These are phyloP conservation scores for Tuber microsphaerosporum DNA, from an alignment of 495 filamentous ascomycete species.

Conservation along the genomic window DNA sequence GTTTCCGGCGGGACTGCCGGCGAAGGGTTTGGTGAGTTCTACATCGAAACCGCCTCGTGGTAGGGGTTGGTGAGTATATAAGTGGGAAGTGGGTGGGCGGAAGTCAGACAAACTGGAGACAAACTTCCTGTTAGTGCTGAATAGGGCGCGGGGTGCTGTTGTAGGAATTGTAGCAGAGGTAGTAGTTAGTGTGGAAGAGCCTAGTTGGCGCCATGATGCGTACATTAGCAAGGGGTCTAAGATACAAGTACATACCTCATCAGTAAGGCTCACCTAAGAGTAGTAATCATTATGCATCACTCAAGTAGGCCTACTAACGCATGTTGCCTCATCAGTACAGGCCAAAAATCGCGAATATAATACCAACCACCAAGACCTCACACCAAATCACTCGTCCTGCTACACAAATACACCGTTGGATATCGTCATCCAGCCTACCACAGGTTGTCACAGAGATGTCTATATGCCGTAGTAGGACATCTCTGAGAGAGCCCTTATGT, in stretches of 20 bases:
- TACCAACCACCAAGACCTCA: too few species aligned
- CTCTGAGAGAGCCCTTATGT: too few species aligned
- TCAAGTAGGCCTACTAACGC: constrained; percentile 13
- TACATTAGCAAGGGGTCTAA: neutral
- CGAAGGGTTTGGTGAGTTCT: constrained; percentile 48
- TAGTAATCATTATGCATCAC: constrained; percentile 11
- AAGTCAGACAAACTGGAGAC: constrained; percentile 15
- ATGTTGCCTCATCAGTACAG: constrained; percentile 7
- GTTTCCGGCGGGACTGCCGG: constrained; percentile 65
- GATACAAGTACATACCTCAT: neutral
- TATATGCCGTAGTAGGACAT: too few species aligned
- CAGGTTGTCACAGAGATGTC: too few species aligned
- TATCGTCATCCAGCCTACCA: too few species aligned
- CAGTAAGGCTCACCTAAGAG: constrained; percentile 3
- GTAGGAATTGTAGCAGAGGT: neutral
- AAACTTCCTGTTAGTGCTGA: constrained; percentile 4
- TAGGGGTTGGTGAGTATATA: neutral
- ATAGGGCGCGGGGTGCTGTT: neutral
- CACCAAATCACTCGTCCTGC: too few species aligned
- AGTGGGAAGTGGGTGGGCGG: neutral
- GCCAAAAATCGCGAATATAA: neutral
- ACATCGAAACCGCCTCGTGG: constrained; percentile 57
- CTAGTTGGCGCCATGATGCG: neutral
- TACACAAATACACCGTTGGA: too few species aligned
- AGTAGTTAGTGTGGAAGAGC: constrained; percentile 1